Conservation (phyloP, 1,284 basidiomycete genomes). For the Microbotryum lychnidis-dioicae region DNA sequence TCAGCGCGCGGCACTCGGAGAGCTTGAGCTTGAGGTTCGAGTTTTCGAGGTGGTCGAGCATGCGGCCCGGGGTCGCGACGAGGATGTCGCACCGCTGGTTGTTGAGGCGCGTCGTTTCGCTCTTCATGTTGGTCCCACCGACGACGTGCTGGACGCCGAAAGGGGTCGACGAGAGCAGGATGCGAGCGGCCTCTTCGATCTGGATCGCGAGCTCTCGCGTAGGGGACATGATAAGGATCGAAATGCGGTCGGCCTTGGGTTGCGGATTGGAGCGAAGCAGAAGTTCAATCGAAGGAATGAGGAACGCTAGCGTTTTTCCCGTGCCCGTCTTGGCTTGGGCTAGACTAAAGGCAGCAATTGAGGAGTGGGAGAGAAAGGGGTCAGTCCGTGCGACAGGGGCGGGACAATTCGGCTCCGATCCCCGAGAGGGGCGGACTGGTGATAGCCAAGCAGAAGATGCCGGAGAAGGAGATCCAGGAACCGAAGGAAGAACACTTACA, state of each 20-base stretch:
- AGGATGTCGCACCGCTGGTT: slow-evolving; percentile 69
- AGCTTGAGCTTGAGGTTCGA: slow-evolving; percentile 91
- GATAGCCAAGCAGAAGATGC: not conserved
- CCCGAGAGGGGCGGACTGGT: not conserved
- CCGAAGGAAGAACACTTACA: slow-evolving; percentile 25
- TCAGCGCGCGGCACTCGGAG: slow-evolving; percentile 74
- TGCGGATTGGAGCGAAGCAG: slow-evolving; percentile 44
- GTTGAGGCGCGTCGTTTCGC: slow-evolving; percentile 92
- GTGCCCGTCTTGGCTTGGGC: slow-evolving; percentile 88
- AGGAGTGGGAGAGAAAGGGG: not conserved
- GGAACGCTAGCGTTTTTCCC: slow-evolving; percentile 95
- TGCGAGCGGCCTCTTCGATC: slow-evolving; percentile 89
- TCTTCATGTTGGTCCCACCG: slow-evolving; percentile 82
- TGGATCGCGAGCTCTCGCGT: slow-evolving; percentile 95
- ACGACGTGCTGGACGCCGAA: slow-evolving; percentile 50
- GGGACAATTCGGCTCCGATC: not conserved
- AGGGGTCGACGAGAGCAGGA: slow-evolving; percentile 45
- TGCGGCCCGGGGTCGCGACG: slow-evolving; percentile 85
- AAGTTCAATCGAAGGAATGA: slow-evolving; percentile 88
- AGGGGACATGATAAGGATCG: slow-evolving; percentile 73
- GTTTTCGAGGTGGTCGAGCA: slow-evolving; percentile 90
- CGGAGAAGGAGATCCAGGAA: not conserved
- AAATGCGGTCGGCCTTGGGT: slow-evolving; percentile 27
- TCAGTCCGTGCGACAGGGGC: not conserved
- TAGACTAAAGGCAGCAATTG: slow-evolving; percentile 48